phyloP scores from a whole-genome alignment of 305 asterid species.

The Coffea humblotiana region DNA sequence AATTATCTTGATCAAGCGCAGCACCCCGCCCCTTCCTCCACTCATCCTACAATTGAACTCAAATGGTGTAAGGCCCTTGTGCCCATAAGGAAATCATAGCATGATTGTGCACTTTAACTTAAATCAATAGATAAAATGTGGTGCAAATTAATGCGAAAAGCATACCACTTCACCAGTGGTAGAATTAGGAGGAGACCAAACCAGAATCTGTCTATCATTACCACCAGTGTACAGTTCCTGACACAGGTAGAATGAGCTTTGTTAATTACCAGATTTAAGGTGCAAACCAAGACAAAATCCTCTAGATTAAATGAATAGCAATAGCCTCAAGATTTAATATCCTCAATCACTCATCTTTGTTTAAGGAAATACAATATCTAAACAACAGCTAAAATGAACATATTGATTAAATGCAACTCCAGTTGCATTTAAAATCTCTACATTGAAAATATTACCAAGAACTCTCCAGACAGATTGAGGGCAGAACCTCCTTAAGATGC shows the following conservation, averaged over 20 bases:
- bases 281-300: conserved; percentile 1
- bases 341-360: neutral
- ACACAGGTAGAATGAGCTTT: conserved; percentile 10
- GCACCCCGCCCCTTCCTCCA: conserved; percentile 42
- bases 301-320: too few relatives aligned
- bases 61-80: conserved; percentile 2
- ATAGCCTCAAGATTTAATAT: neutral
- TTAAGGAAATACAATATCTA: neutral
- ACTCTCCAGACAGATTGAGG: neutral
- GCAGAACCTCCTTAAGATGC: neutral
- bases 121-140: neutral
- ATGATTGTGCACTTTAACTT: neutral
- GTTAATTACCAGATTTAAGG: conserved; percentile 1
- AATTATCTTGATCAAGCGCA: conserved; percentile 64
- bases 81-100: neutral
- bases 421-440: neutral
- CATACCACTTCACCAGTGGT: conserved; percentile 56
- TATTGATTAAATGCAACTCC: neutral
- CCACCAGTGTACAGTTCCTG: conserved; percentile 83
- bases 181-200: conserved; percentile 71
- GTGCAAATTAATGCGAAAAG: neutral
- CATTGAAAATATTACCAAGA: neutral
- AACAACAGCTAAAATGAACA: neutral
- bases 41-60: conserved; percentile 52
- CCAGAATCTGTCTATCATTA: conserved; percentile 79